Percentiles rank a stretch among this genome's conserved stretches.
Conservation (phyloP, 176 grass and related monocot genomes). For the Musa schizocarpa region DNA sequence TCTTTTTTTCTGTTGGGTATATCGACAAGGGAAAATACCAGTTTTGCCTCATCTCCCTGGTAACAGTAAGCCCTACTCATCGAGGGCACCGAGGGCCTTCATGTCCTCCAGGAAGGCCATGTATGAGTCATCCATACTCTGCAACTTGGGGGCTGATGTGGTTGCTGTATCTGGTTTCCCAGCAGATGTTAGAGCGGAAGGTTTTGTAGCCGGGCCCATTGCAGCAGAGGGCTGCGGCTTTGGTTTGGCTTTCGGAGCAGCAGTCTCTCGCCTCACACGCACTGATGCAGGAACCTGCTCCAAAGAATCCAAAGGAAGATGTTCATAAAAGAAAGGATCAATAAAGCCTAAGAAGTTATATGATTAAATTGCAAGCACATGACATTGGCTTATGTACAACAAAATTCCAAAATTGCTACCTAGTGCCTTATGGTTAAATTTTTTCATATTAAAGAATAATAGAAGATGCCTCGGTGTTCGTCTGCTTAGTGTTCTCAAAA, state of each 20-base stretch:
- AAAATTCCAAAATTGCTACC: no score
- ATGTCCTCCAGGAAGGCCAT: constrained; percentile 80
- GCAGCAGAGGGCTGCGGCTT: constrained; percentile 38
- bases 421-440: no score
- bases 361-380: no score
- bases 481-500: no score
- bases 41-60: no score
- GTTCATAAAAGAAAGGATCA: no score
- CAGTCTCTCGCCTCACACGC: constrained; percentile 79
- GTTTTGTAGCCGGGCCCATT: constrained; percentile 14
- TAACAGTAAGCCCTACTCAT: constrained; percentile 23
- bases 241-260: constrained; percentile 59
- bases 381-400: no score
- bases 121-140: constrained; percentile 90
- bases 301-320: background rate
- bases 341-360: no score
- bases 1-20: no score
- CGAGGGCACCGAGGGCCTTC: constrained; percentile 69
- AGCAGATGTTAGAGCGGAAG: constrained; percentile 6
- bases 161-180: constrained; percentile 35
- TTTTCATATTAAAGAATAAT: no score
- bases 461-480: no score
- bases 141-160: constrained; percentile 39
- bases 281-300: constrained; percentile 80
- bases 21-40: no score